Evolutionary conservation across 164 flowering plant genomes (phyloP).

Genomic region (Taxillus chinensis): DNA sequence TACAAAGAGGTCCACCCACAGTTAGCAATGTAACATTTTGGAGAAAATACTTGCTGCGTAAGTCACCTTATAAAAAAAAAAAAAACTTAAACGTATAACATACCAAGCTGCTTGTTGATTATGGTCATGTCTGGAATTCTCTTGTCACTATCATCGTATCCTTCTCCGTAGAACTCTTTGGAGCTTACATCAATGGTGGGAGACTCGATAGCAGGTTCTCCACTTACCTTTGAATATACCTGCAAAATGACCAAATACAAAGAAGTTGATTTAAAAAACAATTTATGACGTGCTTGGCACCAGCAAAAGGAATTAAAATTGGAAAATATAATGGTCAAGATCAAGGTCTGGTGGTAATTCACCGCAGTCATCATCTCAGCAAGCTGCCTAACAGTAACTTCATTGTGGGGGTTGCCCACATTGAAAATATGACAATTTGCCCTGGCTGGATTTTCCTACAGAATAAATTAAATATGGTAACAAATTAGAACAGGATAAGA

Average conservation of each 20-base stretch:
- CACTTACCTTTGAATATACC: constrained; percentile 86
- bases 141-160: constrained; percentile 95
- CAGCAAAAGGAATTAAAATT: background rate
- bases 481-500: background rate
- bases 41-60: no score
- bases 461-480: background rate
- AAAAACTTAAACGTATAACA: background rate
- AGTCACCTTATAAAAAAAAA: background rate
- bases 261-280: background rate
- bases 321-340: background rate
- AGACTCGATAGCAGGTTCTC: constrained; percentile 49
- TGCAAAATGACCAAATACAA: constrained; percentile 17
- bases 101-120: constrained; percentile 88
- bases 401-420: constrained; percentile 89
- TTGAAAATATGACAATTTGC: constrained; percentile 86
- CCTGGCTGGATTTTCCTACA: constrained; percentile 79
- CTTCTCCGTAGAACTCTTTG: constrained; percentile 93
- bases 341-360: constrained; percentile 1
- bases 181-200: constrained; percentile 93
- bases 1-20: no score
- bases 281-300: no score
- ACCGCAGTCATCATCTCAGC: constrained; percentile 94
- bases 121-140: constrained; percentile 97
- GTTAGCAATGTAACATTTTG: no score
- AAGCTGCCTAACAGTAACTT: constrained; percentile 89